phyloP scores from a whole-genome alignment of 2,329 filamentous ascomycete species.

The Venturia carpophila region DNA sequence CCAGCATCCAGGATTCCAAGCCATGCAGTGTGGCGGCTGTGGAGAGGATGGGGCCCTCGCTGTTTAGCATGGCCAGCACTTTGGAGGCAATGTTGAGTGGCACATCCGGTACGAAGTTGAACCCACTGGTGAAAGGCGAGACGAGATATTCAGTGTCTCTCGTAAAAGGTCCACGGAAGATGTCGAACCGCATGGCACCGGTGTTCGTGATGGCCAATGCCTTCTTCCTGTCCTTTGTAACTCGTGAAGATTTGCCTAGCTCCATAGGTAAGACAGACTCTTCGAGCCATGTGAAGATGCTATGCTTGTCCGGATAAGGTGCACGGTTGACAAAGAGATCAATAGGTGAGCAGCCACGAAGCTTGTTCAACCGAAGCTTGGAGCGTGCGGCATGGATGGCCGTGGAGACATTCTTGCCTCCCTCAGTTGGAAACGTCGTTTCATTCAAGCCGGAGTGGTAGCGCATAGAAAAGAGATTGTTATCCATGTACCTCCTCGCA shows the following conservation, averaged over 20 bases:
- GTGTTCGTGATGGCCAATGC: conserved; percentile 76
- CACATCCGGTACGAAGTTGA: conserved; percentile 71
- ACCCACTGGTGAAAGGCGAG: conserved; percentile 76
- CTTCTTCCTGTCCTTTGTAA: conserved; percentile 45
- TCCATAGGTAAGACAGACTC: conserved; percentile 64
- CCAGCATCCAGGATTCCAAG: conserved; percentile 29
- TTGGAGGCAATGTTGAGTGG: conserved; percentile 67
- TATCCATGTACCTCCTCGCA: conserved; percentile 80
- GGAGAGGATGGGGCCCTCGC: conserved; percentile 45
- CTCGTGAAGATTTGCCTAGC: conserved; percentile 40
- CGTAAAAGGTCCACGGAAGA: conserved; percentile 88
- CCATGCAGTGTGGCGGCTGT: conserved; percentile 26
- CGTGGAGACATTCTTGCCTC: conserved; percentile 62
- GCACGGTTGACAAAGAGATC: conserved; percentile 75
- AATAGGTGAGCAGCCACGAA: conserved; percentile 74
- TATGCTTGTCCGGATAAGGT: conserved; percentile 61
- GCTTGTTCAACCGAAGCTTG: conserved; percentile 61
- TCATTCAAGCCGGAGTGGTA: conserved; percentile 69
- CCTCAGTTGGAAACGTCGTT: conserved; percentile 65
- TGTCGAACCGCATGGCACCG: conserved; percentile 87
- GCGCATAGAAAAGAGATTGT: conserved; percentile 77
- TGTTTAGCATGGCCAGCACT: conserved; percentile 54
- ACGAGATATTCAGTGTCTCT: conserved; percentile 78
- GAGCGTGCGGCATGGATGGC: conserved; percentile 64
- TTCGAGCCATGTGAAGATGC: conserved; percentile 75